A percentile compares a stretch with the other conserved stretches of the same genome.
Conservation (phyloP, 2,329 filamentous ascomycete genomes). For the Claviceps pusilla region DNA sequence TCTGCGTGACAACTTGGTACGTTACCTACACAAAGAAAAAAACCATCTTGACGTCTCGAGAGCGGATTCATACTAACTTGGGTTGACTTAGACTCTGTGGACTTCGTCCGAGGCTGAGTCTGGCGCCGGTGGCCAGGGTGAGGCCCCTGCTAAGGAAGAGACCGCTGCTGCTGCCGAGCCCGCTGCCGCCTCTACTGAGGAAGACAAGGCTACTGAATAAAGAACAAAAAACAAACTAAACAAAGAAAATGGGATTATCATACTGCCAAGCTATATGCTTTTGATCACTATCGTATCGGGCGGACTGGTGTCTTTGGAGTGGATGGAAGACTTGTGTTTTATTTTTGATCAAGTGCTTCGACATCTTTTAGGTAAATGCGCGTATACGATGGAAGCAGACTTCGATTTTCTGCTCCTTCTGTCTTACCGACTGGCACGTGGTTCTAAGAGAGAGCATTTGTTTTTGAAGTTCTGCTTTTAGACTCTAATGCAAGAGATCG, state of each 20-base stretch:
- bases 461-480: conserved; percentile 36
- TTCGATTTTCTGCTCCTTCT: conserved; percentile 22
- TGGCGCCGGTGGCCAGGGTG: conserved; percentile 35
- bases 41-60: not conserved
- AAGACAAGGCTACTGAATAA: conserved; percentile 56
- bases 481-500: conserved; percentile 39
- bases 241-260: conserved; percentile 9
- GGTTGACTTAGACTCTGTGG: conserved; percentile 68
- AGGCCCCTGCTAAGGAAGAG: conserved; percentile 28
- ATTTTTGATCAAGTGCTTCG: conserved; percentile 35
- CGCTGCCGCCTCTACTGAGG: conserved; percentile 42
- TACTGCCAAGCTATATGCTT: conserved; percentile 15
- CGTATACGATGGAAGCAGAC: conserved; percentile 22
- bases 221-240: conserved; percentile 6
- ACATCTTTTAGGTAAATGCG: conserved; percentile 33
- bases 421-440: conserved; percentile 24
- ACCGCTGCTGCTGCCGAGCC: conserved; percentile 42
- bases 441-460: conserved; percentile 28
- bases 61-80: not conserved
- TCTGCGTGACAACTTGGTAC: conserved; percentile 86
- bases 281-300: conserved; percentile 25
- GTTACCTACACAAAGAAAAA: conserved; percentile 14
- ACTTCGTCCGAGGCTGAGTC: conserved; percentile 95
- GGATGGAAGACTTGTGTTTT: conserved; percentile 44
- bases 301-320: conserved; percentile 50